Evolutionary conservation across 352 stramenopile species (phyloP), one percentile per base, ranked within the genome.

Genomic region (Elongisporangium senticosum): DNA sequence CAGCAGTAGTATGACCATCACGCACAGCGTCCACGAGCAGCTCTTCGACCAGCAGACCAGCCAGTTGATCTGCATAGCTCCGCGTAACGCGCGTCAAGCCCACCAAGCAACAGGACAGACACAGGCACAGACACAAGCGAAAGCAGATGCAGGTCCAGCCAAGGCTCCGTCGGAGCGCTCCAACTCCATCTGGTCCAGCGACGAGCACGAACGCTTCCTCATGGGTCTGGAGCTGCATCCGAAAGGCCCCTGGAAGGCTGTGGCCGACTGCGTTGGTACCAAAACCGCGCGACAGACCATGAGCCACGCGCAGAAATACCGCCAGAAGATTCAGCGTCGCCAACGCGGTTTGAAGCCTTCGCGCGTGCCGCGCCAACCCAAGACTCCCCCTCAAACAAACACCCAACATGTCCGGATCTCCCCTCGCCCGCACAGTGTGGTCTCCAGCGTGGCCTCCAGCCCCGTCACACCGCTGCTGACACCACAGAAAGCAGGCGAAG

Each of bases 261-360:
- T 86, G 54, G 69, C 76, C 7, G 58, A 55, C 24, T 68, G 71
- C 33, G 74, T 86, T 0, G 67, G 76, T 47, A 83, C 75, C 0
- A 69, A 72, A 15, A 76, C 77, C n/a, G 59, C 68, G 7, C 64
- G 73, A 7, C 76, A 82, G 56, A 83, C 70, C 8, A 82, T 84
- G 73, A 78, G 70, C n/a, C 73, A 86, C 40, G 73, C 71, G 6
- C 75, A 86, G 33, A 86, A 86, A 55, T 81, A 81, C 61, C 68
- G 75, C 6, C 70, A 85, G 53, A 74, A 75, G 57, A 80, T 85
- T 47, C 64, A 66, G 19, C 74, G 74, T 52, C 64, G 62, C 49
- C 69, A 73, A n/a, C 51, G 61, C 19, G 60, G 51, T 51, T 37
- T 59, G 11, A 43, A 43, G 33, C 33, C 33, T 17, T 43, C 33